phyloP scores from a whole-genome alignment of 1,139 yeast species.

The Saccharomycopsis crataegensis region DNA sequence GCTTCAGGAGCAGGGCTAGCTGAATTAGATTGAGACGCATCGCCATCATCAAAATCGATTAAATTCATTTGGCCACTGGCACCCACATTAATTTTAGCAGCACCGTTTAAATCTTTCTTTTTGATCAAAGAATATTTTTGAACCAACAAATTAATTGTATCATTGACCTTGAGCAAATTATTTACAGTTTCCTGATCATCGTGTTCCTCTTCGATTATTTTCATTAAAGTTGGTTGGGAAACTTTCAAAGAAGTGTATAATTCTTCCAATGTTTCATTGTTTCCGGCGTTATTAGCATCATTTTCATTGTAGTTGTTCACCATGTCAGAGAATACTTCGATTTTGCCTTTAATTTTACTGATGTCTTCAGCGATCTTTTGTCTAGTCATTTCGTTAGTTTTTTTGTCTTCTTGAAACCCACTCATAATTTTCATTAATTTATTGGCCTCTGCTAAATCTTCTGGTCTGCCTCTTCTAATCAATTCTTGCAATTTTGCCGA shows the following conservation, averaged over 20 bases:
- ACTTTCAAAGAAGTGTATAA: constrained; percentile 72
- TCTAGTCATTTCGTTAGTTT: constrained; percentile 52
- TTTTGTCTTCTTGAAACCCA: constrained; percentile 79
- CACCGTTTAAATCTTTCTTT: constrained; percentile 55
- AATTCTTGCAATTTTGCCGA: constrained; percentile 93
- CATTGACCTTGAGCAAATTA: constrained; percentile 64
- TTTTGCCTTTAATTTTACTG: constrained; percentile 77
- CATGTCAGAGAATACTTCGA: constrained; percentile 90
- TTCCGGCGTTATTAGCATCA: constrained; percentile 42
- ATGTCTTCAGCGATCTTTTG: constrained; percentile 80
- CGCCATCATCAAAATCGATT: constrained; percentile 76
- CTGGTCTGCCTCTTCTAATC: constrained; percentile 92
- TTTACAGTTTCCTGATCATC: constrained; percentile 61
- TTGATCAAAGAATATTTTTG: constrained; percentile 61
- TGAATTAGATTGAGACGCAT: constrained; percentile 26
- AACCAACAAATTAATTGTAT: constrained; percentile 63
- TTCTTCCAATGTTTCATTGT: constrained; percentile 70
- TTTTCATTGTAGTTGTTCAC: constrained; percentile 31
- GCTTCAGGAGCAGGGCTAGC: constrained; percentile 16
- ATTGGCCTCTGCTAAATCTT: constrained; percentile 92
- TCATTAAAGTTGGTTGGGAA: constrained; percentile 82
- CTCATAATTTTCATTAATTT: constrained; percentile 97
- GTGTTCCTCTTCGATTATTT: constrained; percentile 62
- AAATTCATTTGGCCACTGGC: constrained; percentile 46
- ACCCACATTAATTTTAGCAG: constrained; percentile 46